Percentiles rank a stretch among this genome's conserved stretches.
Evolutionary conservation across 352 stramenopile species (phyloP).

Genomic region (Aphanomyces euteiches): DNA sequence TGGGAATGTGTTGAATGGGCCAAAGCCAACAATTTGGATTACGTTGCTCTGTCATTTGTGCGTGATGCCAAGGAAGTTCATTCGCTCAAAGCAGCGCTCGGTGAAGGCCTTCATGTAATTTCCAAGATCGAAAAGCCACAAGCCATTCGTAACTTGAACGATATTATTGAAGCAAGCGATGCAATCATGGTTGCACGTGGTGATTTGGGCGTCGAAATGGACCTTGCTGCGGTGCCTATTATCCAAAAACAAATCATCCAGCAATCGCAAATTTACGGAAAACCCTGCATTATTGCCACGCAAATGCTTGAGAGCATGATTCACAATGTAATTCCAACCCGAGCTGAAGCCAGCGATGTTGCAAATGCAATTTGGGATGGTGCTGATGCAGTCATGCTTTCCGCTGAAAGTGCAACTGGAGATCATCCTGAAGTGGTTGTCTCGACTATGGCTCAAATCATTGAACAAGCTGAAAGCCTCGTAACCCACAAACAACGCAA

Average conservation of each 20-base stretch:
- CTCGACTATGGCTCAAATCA: slow-evolving; percentile 25
- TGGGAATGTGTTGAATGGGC: slow-evolving; percentile 29
- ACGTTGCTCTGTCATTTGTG: slow-evolving; percentile 27
- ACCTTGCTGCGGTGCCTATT: slow-evolving; percentile 54
- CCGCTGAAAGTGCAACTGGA: slow-evolving; percentile 69
- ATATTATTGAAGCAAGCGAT: slow-evolving; percentile 26
- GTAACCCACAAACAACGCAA: neutral
- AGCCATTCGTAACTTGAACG: slow-evolving; percentile 21
- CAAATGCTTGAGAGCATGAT: slow-evolving; percentile 89
- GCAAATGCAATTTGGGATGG: slow-evolving; percentile 77
- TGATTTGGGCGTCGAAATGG: slow-evolving; percentile 29
- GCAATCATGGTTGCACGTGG: slow-evolving; percentile 25
- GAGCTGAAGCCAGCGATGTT: slow-evolving; percentile 73
- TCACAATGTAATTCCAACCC: slow-evolving; percentile 67
- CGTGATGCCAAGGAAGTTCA: slow-evolving; percentile 19
- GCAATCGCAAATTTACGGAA: slow-evolving; percentile 63
- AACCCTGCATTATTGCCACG: slow-evolving; percentile 82
- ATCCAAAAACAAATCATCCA: slow-evolving; percentile 88
- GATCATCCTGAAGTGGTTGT: slow-evolving; percentile 15
- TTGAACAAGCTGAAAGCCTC: slow-evolving; percentile 11
- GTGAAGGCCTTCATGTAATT: slow-evolving; percentile 12
- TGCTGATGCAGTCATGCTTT: slow-evolving; percentile 82
- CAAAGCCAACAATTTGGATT: slow-evolving; percentile 18
- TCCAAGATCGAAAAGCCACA: slow-evolving; percentile 32
- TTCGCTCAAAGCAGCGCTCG: slow-evolving; percentile 22